These are phyloP conservation scores for Neurospora sp. DNA, from an alignment of 495 filamentous ascomycete genomes.

Conservation along the genomic window DNA sequence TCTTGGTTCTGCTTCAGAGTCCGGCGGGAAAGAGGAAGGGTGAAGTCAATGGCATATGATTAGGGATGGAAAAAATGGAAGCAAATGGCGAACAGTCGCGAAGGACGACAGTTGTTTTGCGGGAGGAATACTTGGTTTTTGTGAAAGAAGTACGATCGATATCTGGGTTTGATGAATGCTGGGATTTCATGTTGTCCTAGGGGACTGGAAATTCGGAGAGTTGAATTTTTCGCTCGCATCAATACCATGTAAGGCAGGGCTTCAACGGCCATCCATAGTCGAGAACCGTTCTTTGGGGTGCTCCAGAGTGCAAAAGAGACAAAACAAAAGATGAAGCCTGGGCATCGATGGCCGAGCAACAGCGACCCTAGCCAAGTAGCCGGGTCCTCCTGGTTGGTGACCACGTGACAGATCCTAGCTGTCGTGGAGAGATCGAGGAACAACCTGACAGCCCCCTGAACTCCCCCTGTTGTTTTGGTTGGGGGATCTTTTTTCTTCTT, in stretches of 20 bases:
- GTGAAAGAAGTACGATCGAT: background rate
- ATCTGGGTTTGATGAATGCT: background rate
- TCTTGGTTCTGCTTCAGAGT: conserved; percentile 12
- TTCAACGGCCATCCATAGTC: background rate
- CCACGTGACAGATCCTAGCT: background rate
- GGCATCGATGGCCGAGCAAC: background rate
- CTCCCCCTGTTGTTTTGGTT: background rate
- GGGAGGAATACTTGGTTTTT: background rate
- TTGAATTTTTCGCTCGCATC: too few species aligned
- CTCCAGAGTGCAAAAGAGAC: background rate
- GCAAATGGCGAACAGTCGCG: background rate
- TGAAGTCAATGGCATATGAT: background rate
- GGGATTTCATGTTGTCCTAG: too few species aligned
- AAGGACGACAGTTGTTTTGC: background rate
- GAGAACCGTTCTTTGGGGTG: background rate
- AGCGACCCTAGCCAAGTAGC: background rate
- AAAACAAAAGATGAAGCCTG: background rate
- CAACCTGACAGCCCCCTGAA: background rate
- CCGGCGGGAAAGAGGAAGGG: conserved; percentile 1
- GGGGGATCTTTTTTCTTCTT: background rate
- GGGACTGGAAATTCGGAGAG: too few species aligned
- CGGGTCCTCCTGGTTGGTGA: background rate
- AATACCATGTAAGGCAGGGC: background rate
- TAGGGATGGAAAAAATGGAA: background rate
- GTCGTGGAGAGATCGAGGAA: background rate